A percentile compares a stretch with the other conserved stretches of the same genome.
Conservation (phyloP, 495 filamentous ascomycete species). For the Penicillium paxilli region DNA sequence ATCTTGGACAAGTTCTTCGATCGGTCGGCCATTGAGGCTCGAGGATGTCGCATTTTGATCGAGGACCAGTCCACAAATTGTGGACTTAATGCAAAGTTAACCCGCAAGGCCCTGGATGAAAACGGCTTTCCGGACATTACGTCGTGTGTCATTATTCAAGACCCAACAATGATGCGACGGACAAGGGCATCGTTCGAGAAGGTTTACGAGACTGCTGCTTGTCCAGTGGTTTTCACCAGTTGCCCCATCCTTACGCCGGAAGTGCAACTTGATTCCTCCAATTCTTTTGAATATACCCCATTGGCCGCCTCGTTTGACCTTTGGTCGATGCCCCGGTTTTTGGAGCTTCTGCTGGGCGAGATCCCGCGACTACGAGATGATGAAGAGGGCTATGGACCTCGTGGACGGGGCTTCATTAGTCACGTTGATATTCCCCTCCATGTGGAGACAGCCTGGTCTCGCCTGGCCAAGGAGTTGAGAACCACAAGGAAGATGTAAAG, state of each 20-base stretch:
- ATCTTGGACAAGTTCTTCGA: constrained; percentile 29
- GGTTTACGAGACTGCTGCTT: constrained; percentile 16
- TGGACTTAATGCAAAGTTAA: constrained; percentile 32
- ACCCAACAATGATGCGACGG: constrained; percentile 38
- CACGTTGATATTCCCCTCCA: constrained; percentile 39
- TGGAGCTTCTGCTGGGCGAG: constrained; percentile 31
- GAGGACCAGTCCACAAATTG: constrained; percentile 41
- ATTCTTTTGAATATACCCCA: not conserved
- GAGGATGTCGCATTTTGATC: constrained; percentile 28
- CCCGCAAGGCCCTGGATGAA: constrained; percentile 24
- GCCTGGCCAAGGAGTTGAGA: too few relatives aligned
- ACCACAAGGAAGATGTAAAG: too few relatives aligned
- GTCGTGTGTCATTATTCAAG: constrained; percentile 32
- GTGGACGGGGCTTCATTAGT: constrained; percentile 33
- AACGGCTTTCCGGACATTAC: constrained; percentile 11
- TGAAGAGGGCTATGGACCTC: constrained; percentile 35
- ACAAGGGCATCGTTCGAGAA: constrained; percentile 36
- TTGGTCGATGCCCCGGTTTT: constrained; percentile 29
- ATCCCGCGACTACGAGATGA: constrained; percentile 37
- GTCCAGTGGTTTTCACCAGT: constrained; percentile 20
- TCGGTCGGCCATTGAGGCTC: constrained; percentile 7
- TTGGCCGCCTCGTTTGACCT: constrained; percentile 10
- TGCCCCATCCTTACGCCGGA: constrained; percentile 33
- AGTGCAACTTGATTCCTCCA: constrained; percentile 3
- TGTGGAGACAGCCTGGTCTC: too few relatives aligned